Conservation (phyloP, 1,139 yeast genomes). For the Sugiyamaella xylanicola region DNA sequence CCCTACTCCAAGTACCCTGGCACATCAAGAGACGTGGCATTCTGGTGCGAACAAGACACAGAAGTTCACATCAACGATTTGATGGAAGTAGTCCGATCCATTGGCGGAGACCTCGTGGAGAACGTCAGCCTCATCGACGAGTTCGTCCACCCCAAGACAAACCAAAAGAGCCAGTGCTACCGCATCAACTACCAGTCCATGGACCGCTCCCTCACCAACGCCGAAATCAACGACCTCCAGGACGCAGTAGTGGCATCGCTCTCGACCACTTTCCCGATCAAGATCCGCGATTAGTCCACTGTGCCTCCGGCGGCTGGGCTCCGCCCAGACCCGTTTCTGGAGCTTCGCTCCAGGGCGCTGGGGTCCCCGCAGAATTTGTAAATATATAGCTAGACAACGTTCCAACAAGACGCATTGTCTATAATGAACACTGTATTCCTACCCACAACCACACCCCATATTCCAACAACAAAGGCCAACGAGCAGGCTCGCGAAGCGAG, state of each 20-base stretch:
- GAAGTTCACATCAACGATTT: constrained; percentile 81
- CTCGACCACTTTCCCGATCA: constrained; percentile 55
- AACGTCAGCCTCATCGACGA: constrained; percentile 79
- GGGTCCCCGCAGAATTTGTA: background rate
- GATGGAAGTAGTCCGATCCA: constrained; percentile 83
- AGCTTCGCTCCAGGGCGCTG: background rate
- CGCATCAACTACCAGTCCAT: constrained; percentile 90
- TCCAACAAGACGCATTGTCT: too few relatives aligned
- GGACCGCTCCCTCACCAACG: constrained; percentile 87
- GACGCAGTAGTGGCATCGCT: constrained; percentile 60
- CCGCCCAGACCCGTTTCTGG: too few relatives aligned
- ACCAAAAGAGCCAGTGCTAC: constrained; percentile 77
- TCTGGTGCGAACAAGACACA: constrained; percentile 60
- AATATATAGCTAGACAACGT: too few relatives aligned
- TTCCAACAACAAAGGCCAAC: too few relatives aligned
- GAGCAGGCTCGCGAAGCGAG: background rate
- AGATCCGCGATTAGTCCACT: constrained; percentile 51
- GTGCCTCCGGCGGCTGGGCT: too few relatives aligned
- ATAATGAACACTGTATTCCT: too few relatives aligned
- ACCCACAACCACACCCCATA: too few relatives aligned
- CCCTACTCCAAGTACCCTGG: constrained; percentile 95
- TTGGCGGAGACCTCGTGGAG: constrained; percentile 88
- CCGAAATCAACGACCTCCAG: constrained; percentile 75
- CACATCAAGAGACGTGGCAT: constrained; percentile 81
- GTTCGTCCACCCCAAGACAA: constrained; percentile 82